These are phyloP conservation scores for Septoria petroselini DNA, from an alignment of 2,329 filamentous ascomycete genomes.

Conservation along the genomic window DNA sequence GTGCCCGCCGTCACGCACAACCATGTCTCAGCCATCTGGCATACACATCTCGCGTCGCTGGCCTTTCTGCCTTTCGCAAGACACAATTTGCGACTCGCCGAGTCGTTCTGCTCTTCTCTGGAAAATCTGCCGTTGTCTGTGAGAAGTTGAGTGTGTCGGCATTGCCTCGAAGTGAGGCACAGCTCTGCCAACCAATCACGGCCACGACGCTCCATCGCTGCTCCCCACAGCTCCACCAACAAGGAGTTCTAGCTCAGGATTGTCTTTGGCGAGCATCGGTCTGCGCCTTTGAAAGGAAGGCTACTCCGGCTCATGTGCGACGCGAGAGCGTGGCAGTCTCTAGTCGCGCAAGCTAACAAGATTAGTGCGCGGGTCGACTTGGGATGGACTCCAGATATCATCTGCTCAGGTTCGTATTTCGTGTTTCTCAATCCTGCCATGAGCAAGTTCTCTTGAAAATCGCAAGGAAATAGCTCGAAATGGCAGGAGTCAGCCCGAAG, in stretches of 20 bases:
- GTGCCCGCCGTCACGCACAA: no score
- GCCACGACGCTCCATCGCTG: background rate
- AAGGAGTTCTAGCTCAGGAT: slow-evolving; percentile 5
- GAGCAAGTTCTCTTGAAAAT: background rate
- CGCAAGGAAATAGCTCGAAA: background rate
- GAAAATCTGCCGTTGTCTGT: no score
- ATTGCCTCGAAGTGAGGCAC: slow-evolving; percentile 3
- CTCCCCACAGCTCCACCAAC: no score
- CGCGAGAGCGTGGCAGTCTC: slow-evolving; percentile 4
- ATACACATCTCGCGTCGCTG: no score
- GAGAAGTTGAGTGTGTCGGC: background rate
- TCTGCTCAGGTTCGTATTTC: slow-evolving; percentile 8
- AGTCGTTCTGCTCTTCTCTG: no score
- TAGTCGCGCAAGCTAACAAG: slow-evolving; percentile 2
- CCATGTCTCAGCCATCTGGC: no score
- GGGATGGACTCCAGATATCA: slow-evolving; percentile 10
- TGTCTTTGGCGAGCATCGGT: slow-evolving; percentile 3
- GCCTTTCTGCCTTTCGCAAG: no score
- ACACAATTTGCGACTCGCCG: no score
- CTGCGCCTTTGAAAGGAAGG: slow-evolving; percentile 4
- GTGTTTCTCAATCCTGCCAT: background rate
- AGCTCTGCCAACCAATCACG: slow-evolving; percentile 7
- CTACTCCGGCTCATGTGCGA: slow-evolving; percentile 3
- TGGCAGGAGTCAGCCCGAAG: slow-evolving; percentile 10
- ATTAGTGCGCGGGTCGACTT: slow-evolving; percentile 1